Percentiles rank a stretch among this genome's conserved stretches.
phyloP scores from a whole-genome alignment of 192 early-diverging fungal genomes.

The Mortierella antarctica region DNA sequence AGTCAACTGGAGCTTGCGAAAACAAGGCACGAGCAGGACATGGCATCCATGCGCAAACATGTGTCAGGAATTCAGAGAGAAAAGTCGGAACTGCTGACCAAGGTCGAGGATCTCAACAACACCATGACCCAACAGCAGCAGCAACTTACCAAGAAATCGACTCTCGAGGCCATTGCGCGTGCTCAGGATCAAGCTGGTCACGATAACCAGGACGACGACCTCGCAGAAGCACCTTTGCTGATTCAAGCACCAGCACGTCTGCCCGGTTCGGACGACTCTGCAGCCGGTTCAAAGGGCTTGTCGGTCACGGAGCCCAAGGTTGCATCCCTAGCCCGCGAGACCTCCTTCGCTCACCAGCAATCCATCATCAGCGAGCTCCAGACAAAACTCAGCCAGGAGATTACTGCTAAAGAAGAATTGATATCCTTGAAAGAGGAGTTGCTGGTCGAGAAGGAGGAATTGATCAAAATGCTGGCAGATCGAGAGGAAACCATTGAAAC shows the following conservation, averaged over 20 bases:
- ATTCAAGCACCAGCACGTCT: constrained; percentile 16
- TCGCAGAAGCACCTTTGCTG: constrained; percentile 15
- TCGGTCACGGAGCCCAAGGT: constrained; percentile 23
- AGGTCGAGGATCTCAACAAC: constrained; percentile 66
- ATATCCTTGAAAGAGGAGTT: constrained; percentile 56
- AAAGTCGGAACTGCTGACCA: constrained; percentile 62
- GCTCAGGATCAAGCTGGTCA: constrained; percentile 34
- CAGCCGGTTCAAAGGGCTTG: constrained; percentile 2
- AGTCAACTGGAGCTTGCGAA: constrained; percentile 60
- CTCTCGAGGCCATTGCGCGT: constrained; percentile 35
- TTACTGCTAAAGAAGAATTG: constrained; percentile 48
- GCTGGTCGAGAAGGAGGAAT: constrained; percentile 63
- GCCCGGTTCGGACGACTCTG: background rate
- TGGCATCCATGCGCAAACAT: constrained; percentile 64
- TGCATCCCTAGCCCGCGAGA: constrained; percentile 46
- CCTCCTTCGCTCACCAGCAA: constrained; percentile 48
- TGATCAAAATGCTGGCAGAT: constrained; percentile 64
- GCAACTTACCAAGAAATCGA: constrained; percentile 44
- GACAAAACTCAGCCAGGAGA: constrained; percentile 41
- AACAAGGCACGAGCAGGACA: constrained; percentile 72
- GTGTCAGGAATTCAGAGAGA: constrained; percentile 68
- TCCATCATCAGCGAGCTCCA: constrained; percentile 45
- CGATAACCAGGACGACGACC: constrained; percentile 8
- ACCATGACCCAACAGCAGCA: constrained; percentile 57
- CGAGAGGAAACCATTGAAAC: constrained; percentile 69